Base-by-base conservation (phyloP, 768 basidiomycete genomes). In the Collybiopsis luxurians region DNA sequence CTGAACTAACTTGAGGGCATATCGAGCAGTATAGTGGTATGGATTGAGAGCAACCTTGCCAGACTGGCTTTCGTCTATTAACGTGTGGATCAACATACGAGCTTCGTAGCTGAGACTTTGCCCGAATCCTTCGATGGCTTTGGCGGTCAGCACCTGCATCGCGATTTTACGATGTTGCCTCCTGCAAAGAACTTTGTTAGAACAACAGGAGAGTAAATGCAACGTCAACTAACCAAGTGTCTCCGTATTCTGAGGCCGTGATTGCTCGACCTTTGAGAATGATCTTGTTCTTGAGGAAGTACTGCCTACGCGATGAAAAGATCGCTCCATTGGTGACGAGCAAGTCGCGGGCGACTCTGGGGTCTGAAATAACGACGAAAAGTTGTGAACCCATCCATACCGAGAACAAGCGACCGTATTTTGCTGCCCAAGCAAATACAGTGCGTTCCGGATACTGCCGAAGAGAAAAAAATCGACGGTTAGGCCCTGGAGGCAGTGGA, bases 331-430 rank as follows among this genome's bases (percentile, higher is more conserved):
- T 65, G 9, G 63, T 62, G 2, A 76, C 71, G 1, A 75, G 56
- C 2, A 76, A 65, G 50, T 76, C 74, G 4, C 62, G 61, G n/a
- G 67, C 73, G 27, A 73, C 53, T 2, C 61, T 47, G 17, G 74
- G 69, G 58, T 74, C 73, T 42, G 69, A 69, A 6, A 75, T 55
- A 28, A 73, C 68, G 26, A 75, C 66, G 42, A 74, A 73, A 17
- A 75, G 67, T 46, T 75, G 73, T 39, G 59, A 67, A 3, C 74
- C 74, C 65, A 75, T 67, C 69, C 72, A 73, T 13, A 76, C 56
- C 0, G 71, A 74, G 57, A 64, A 73, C 0, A 76, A 30, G 0
- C 66, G 61, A 1, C 73, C 74, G 47, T 67, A 75, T 38, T 59
- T 50, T 44, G 66, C 68, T 1, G 70, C 64, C 74, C 74, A 76